These are phyloP conservation scores for Leptodermis oblonga DNA, from an alignment of 257 asterid species.

Conservation along the genomic window DNA sequence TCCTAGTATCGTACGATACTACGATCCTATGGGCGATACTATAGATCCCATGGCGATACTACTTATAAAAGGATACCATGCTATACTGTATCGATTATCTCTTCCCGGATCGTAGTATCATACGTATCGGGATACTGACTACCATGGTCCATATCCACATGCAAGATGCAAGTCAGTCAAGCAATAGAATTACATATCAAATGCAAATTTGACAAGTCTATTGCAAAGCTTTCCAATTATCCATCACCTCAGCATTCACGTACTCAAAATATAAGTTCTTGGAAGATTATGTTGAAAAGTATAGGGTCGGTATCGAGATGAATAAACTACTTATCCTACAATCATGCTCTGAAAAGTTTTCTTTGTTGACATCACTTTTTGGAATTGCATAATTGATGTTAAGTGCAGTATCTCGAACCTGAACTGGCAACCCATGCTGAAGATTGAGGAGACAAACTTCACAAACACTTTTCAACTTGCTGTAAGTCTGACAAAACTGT, in stretches of 20 bases:
- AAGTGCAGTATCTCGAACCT: conserved; percentile 93
- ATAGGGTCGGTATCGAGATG: too few relatives aligned
- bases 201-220: neutral
- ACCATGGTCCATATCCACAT: too few relatives aligned
- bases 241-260: too few relatives aligned
- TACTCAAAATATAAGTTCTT: too few relatives aligned
- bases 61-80: too few relatives aligned
- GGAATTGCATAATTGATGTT: conserved; percentile 87
- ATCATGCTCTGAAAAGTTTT: conserved; percentile 93
- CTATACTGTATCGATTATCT: too few relatives aligned
- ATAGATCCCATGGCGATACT: too few relatives aligned
- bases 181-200: neutral
- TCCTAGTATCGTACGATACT: too few relatives aligned
- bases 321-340: conserved; percentile 53
- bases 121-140: too few relatives aligned
- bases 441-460: conserved; percentile 98
- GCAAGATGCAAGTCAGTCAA: neutral
- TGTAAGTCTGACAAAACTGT: conserved; percentile 92
- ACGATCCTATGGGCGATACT: too few relatives aligned
- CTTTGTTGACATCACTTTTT: conserved; percentile 95
- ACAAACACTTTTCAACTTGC: conserved; percentile 95
- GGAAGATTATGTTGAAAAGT: too few relatives aligned
- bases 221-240: neutral
- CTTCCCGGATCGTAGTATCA: too few relatives aligned
- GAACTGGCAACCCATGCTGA: conserved; percentile 95